These are phyloP conservation scores for Alternaria burnsii DNA, from an alignment of 2,329 filamentous ascomycete genomes.

Conservation along the genomic window DNA sequence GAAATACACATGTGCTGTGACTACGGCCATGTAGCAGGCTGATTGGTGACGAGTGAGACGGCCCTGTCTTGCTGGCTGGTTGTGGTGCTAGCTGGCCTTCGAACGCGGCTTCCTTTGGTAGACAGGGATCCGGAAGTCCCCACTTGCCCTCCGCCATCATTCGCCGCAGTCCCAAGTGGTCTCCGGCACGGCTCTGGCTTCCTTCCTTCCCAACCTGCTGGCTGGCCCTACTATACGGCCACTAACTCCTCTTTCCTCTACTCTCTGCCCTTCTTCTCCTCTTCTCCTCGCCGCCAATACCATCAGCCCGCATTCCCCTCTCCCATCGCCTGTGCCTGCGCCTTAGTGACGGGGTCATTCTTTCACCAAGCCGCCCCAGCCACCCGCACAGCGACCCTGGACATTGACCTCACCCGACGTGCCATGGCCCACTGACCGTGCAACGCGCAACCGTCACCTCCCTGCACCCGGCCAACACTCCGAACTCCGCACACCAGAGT, in stretches of 20 bases:
- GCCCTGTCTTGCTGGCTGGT: background rate
- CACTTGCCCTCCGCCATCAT: constrained; percentile 29
- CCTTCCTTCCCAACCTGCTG: constrained; percentile 21
- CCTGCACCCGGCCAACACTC: constrained; percentile 11
- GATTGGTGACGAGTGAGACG: background rate
- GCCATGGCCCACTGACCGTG: constrained; percentile 48
- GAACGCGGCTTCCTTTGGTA: constrained; percentile 11
- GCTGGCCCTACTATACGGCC: constrained; percentile 12
- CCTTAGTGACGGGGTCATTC: constrained; percentile 33
- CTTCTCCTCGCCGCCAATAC: constrained; percentile 4
- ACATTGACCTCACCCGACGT: constrained; percentile 21
- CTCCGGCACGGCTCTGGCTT: constrained; percentile 28
- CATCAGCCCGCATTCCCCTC: background rate
- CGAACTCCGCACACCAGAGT: background rate
- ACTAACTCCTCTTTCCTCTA: constrained; percentile 10
- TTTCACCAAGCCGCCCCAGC: constrained; percentile 38
- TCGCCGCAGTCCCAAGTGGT: constrained; percentile 32
- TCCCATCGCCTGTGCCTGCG: constrained; percentile 8
- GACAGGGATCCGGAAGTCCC: constrained; percentile 16
- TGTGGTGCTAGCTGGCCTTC: constrained; percentile 3
- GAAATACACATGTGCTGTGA: constrained; percentile 3
- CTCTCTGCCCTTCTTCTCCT: constrained; percentile 11
- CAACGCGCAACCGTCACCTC: constrained; percentile 28
- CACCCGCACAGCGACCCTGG: constrained; percentile 24
- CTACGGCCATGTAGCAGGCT: background rate